These are phyloP conservation scores for Petunia hybrid DNA, from an alignment of 305 asterid genomes.

Conservation along the genomic window DNA sequence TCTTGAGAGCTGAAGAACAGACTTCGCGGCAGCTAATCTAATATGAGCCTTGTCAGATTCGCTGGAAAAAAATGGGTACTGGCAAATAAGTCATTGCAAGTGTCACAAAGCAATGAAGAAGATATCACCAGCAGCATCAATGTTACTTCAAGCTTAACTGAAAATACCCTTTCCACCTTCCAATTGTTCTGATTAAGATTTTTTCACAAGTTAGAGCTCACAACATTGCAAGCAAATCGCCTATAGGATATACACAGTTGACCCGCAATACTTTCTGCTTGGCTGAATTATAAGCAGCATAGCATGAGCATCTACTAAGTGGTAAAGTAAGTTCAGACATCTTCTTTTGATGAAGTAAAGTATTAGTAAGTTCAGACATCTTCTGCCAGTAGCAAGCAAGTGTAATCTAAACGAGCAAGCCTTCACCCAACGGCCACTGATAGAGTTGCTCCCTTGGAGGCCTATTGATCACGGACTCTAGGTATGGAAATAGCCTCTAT, in stretches of 20 bases:
- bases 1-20: conserved; percentile 84
- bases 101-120: conserved; percentile 6
- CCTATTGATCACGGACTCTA: conserved; percentile 19
- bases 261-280: conserved; percentile 19
- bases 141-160: conserved; percentile 12
- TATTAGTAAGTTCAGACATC: neutral
- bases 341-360: neutral
- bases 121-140: conserved; percentile 9
- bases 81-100: conserved; percentile 18
- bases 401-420: neutral
- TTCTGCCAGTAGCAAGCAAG: conserved; percentile 6
- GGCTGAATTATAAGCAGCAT: conserved; percentile 29
- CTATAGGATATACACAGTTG: conserved; percentile 25
- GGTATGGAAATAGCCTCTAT: conserved; percentile 19
- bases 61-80: conserved; percentile 48
- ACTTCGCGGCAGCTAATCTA: conserved; percentile 89
- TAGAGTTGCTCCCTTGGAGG: neutral
- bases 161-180: conserved; percentile 23
- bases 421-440: neutral
- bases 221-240: neutral
- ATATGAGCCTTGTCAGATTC: conserved; percentile 63
- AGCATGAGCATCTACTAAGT: neutral
- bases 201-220: neutral
- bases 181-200: conserved; percentile 25
- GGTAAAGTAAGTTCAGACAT: conserved; percentile 17